Base-by-base conservation (phyloP, 1,284 basidiomycete species). In the Rhodotorula mucilaginosa region DNA sequence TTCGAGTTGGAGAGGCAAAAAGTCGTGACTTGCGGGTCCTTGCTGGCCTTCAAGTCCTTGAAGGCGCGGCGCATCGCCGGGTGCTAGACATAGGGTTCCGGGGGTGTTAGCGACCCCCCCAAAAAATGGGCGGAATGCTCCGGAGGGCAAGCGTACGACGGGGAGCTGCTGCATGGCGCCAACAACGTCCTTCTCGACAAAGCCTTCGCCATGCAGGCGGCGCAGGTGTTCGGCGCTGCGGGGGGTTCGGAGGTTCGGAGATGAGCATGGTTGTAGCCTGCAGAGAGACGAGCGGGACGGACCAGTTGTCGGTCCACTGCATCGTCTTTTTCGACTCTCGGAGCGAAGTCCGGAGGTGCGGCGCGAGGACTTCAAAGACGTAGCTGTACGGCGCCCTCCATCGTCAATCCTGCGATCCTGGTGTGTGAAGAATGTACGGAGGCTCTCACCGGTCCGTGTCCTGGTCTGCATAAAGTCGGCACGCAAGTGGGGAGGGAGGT, bases 221-320 rank as follows among this genome's bases (percentile, higher is more conserved):
- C 70, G 70, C 49, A 79, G 77, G 57, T 76, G 73, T 29, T 74
- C 64, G 51, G 69, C 81, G n/a, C n/a, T n/a, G n/a, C n/a, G n/a
- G n/a, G n/a, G n/a, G n/a, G n/a, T n/a, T n/a, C n/a, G n/a, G n/a
- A n/a, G n/a, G n/a, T n/a, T n/a, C n/a, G n/a, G n/a, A n/a, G n/a
- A n/a, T n/a, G n/a, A n/a, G n/a, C n/a, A n/a, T n/a, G n/a, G n/a
- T n/a, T n/a, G 31, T 39, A 18, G 10, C 18, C 6, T 21, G 56
- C 6, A 6, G 18, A 10, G 15, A 48, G 19, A 26, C 26, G 34
- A 10, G n/a, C 3, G 3, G 59, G 61, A 26, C 88, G 83, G 81
- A 96, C 93, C 97, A 88, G 61, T 95, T 87, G 83, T 98, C 97
- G 6, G 94, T 99, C 88, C 94, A 99, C 80, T 97, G 93, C 8